These are phyloP conservation scores for Lophiotrema nucula DNA, from an alignment of 495 filamentous ascomycete genomes.

Conservation along the genomic window DNA sequence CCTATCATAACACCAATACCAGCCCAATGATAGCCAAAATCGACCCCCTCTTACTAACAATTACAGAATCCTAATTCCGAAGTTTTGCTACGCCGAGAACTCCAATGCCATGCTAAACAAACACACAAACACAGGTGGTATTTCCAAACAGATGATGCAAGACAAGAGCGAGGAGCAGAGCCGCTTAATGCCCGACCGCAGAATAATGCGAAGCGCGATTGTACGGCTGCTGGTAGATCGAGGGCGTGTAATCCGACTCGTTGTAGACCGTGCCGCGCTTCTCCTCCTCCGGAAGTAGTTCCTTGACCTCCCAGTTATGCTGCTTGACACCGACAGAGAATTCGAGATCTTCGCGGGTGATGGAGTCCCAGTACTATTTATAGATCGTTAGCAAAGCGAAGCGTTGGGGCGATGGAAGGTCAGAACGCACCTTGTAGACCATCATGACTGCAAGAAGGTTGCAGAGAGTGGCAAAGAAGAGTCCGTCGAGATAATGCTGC, in stretches of 20 bases:
- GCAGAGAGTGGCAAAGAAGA: slow-evolving; percentile 92
- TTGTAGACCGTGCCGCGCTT: slow-evolving; percentile 73
- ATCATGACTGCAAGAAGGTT: slow-evolving; percentile 98
- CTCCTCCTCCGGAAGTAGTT: slow-evolving; percentile 85
- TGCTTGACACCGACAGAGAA: slow-evolving; percentile 93
- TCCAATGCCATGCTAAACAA: too few species aligned
- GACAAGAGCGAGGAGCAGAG: too few species aligned
- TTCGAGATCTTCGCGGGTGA: slow-evolving; percentile 96
- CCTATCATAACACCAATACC: too few species aligned
- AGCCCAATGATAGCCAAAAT: too few species aligned
- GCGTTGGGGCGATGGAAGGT: slow-evolving; percentile 3
- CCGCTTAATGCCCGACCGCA: slow-evolving; percentile 17
- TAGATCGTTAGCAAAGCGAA: slow-evolving; percentile 26
- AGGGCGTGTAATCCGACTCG: slow-evolving; percentile 64
- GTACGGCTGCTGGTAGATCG: slow-evolving; percentile 55
- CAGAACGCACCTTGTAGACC: slow-evolving; percentile 84
- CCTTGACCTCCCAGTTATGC: slow-evolving; percentile 99
- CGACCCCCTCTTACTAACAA: too few species aligned
- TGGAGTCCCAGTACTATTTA: slow-evolving; percentile 93
- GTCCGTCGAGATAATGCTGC: slow-evolving; percentile 90
- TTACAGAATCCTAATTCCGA: too few species aligned
- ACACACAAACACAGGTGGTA: too few species aligned
- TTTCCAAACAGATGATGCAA: too few species aligned
- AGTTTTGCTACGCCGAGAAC: too few species aligned
- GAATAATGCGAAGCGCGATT: slow-evolving; percentile 33